Base-by-base conservation (phyloP, 805 yeast genomes). In the Starmerella floricola region DNA sequence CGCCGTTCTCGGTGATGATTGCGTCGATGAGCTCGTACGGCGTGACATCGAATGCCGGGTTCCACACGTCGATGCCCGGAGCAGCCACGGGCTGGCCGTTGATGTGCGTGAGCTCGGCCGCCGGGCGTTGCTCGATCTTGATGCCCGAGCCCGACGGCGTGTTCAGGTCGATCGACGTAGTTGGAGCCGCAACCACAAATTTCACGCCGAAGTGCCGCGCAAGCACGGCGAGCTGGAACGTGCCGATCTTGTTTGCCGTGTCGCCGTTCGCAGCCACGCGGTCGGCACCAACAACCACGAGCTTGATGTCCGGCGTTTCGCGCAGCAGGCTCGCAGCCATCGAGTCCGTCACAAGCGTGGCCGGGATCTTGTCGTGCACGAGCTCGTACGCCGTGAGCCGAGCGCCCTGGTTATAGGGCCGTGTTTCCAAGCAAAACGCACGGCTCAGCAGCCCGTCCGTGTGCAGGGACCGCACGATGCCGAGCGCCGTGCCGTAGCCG, bases 391-490 rank as follows among this genome's bases (percentile, higher is more conserved):
- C 87, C 0, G 97, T 88, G 45, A 88, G 67, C 51, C 94, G 73
- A 0, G 96, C 84, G 8, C 98, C 98, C 64, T 88, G 97, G 60
- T 88, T 86, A 59, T 88, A 91, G 1, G 98, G 98, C 53, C 98
- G 72, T 0, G 98, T 88, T 58, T 88, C 98, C 55, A 88, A 70
- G 5, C 95, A 88, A 53, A 77, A 91, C 1, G 79, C 91, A 38
- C 76, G 85, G 8, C 73, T 68, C 49, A 88, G 62, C 56, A 67
- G 69, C 34, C 76, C 72, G 0, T 64, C 52, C 1, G 60, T 49
- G 40, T 61, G 72, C 47, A 82, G 66, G 0, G 94, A 75, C 51
- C 97, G 73, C 31, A 88, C 76, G 19, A 91, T 83, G 12, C 98
- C 97, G 24, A 88, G 68, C 0, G 97, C 97, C 4, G 98, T 88